Conservation (phyloP, 768 basidiomycete genomes). For the Boletus sp. region DNA sequence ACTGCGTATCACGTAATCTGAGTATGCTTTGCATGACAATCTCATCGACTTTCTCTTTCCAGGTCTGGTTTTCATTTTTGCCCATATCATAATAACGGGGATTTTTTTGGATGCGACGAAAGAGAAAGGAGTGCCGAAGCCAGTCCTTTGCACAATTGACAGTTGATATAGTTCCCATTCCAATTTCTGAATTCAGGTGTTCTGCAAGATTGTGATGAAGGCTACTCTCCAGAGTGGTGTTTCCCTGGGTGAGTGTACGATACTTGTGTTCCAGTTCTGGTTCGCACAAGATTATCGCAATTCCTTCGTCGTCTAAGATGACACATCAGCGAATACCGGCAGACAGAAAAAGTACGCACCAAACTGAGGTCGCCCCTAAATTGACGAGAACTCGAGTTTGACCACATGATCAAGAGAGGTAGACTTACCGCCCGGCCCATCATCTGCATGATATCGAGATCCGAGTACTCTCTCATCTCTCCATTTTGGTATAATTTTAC, state of each 20-base stretch:
- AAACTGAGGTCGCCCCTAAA: conserved; percentile 85
- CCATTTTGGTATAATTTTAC: conserved; percentile 76
- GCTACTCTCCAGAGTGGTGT: conserved; percentile 78
- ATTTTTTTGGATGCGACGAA: conserved; percentile 80
- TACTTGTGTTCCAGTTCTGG: conserved; percentile 69
- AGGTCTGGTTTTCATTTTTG: conserved; percentile 53
- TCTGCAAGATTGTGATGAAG: conserved; percentile 82
- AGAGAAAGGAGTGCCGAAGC: conserved; percentile 84
- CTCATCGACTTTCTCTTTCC: conserved; percentile 69
- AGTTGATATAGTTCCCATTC: conserved; percentile 75
- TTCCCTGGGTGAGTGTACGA: conserved; percentile 61
- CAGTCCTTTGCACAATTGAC: conserved; percentile 72
- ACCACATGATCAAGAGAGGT: neutral
- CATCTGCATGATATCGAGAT: conserved; percentile 95
- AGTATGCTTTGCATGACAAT: conserved; percentile 66
- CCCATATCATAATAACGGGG: conserved; percentile 69
- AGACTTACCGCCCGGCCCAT: conserved; percentile 80
- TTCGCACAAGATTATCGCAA: conserved; percentile 83
- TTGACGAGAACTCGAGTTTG: neutral
- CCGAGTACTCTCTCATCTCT: conserved; percentile 75
- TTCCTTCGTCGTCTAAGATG: conserved; percentile 69
- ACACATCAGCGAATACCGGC: neutral
- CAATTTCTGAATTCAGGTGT: conserved; percentile 93
- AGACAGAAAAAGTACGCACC: conserved; percentile 40
- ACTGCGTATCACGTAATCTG: conserved; percentile 55